Evolutionary conservation across 2,329 filamentous ascomycete genomes (phyloP), one percentile per base, ranked within the genome.

Genomic region (Colletotrichum siamense): DNA sequence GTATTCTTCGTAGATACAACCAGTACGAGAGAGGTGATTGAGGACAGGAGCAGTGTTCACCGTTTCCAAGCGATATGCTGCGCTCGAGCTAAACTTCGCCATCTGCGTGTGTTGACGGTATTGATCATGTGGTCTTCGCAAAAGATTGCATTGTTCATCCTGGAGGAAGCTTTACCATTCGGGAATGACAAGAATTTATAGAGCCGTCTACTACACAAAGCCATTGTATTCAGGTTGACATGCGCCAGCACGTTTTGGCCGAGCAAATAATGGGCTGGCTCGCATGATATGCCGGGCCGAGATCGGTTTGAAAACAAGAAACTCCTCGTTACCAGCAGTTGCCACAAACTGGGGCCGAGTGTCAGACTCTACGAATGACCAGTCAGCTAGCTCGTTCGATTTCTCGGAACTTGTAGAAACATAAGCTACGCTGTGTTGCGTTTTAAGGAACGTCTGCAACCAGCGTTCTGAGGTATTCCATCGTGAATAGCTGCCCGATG

Each of bases 161-260:
- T 4, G 18, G n/a, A 49, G 44, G 6, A 22, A 22, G 44, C 2
- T 3, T 44, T 49, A 22, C 3, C 44, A 49, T 12, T 49, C 10
- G n/a, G 44, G 5, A 22, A 49, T 49, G 44, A 8, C 6, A 5
- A 13, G 0, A 13, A 49, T 49, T 22, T 49, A 49, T 22, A 22
- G n/a, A 13, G 44, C 12, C 10, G n/a, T 52, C n/a, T 12, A 49
- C 44, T 22, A n/a, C 15, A 49, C 10, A 49, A 1, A 49, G 6
- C 44, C 1, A 1, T 5, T 22, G 10, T 5, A 0, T 12, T 52
- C 44, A 22, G 12, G 44, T 12, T 52, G 44, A 5, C 10, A n/a
- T 52, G 44, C 44, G n/a, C 6, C n/a, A 13, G n/a, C 44, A 13
- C 10, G 6, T 22, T 13, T 8, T 49, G n/a, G 1, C 44, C 6